phyloP scores from a whole-genome alignment of 2,329 filamentous ascomycete species.

The Aspergillus vadensis region DNA sequence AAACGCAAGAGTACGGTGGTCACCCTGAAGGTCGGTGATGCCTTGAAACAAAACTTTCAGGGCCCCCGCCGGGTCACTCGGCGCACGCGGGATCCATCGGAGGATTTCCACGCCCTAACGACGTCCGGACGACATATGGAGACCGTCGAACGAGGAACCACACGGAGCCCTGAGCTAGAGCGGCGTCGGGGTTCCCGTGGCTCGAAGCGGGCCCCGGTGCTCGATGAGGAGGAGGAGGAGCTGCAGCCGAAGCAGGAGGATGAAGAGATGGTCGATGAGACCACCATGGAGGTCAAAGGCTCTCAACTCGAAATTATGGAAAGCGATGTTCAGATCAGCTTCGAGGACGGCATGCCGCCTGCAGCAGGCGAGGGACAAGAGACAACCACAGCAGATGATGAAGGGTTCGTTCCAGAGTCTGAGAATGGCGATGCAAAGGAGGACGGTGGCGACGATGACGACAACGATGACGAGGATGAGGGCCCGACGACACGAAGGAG shows the following conservation, averaged over 20 bases:
- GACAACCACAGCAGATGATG: conserved; percentile 38
- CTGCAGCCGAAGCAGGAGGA: conserved; percentile 38
- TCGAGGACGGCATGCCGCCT: conserved; percentile 35
- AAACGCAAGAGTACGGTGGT: conserved; percentile 32
- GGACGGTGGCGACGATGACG: conserved; percentile 40
- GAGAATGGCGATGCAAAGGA: conserved; percentile 40
- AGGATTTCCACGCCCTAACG: conserved; percentile 59
- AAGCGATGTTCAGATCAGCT: conserved; percentile 40
- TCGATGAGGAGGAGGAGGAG: conserved; percentile 30
- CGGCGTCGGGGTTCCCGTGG: conserved; percentile 35
- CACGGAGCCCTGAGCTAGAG: conserved; percentile 53
- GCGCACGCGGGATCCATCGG: conserved; percentile 58
- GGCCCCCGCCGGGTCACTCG: conserved; percentile 58
- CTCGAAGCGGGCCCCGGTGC: conserved; percentile 41
- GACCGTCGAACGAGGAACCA: conserved; percentile 54
- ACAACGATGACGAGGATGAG: conserved; percentile 56
- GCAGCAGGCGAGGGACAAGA: conserved; percentile 24
- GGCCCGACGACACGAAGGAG: conserved; percentile 53
- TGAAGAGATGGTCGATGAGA: conserved; percentile 53
- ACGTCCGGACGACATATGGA: conserved; percentile 61
- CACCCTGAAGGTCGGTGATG: conserved; percentile 33
- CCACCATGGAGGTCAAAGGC: conserved; percentile 38
- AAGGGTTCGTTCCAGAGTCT: conserved; percentile 44
- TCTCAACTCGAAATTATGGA: conserved; percentile 48
- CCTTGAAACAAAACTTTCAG: conserved; percentile 29